Evolutionary conservation across 106 monocot genomes (phyloP), one percentile per base, ranked within the genome.

Genomic region (Alisma plantagoaquatica): DNA sequence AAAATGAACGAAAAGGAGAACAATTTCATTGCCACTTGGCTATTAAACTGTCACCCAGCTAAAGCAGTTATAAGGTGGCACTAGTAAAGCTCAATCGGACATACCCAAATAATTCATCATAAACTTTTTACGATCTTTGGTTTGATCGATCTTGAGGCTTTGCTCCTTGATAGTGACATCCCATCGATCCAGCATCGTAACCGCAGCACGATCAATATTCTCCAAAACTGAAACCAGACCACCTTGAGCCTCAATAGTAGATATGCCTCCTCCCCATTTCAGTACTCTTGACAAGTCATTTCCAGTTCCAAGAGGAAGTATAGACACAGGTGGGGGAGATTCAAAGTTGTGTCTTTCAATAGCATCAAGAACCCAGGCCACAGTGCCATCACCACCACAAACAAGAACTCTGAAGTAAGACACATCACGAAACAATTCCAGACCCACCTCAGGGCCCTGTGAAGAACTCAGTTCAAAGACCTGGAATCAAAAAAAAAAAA

Each of bases 291-390:
- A 85, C 54, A 92, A 59, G 61, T 92, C 92, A 76, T 92, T 92
- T 43, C 92, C 92, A 35, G 92, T 92, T 58, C 92, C 92, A 43
- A 92, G 82, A n/a, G 92, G 92, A 62, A 92, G 92, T 46, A 92
- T 76, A 43, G 92, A 62, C n/a, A 92, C 86, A 27, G 92, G 82
- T 32, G 92, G 92, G 48, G 91, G 92, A 72, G 92, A 92, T 65
- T 75, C 82, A 60, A 86, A 86, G 48, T 92, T 81, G 49, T 73
- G 63, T 62, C 21, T 73, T 47, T 92, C 86, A 60, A 92, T 86
- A 29, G 92, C 75, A 75, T 92, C 86, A 68, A 92, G 82, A 69
- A 92, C 92, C 92, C 92, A 92, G 8, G 86, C 68, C 23, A 92
- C 79, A 29, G 92, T 92, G 49, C 92, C 86, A 66, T 92, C 91